phyloP scores from a whole-genome alignment of 2,329 filamentous ascomycete genomes.

The Plenodomus biglobosus region DNA sequence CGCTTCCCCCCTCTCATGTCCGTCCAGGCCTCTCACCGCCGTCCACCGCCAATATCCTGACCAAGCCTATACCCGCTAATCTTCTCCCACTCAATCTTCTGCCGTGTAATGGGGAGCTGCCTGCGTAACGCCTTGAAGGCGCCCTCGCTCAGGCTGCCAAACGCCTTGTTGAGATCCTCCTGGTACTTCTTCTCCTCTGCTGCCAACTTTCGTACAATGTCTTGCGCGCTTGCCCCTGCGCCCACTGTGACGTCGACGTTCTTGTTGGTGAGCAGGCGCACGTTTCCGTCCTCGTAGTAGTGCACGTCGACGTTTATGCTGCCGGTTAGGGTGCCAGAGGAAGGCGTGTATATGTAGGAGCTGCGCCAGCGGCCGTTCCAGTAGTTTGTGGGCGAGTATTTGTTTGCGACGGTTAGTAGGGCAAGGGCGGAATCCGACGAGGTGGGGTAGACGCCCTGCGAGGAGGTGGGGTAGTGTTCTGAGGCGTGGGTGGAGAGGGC shows the following conservation, averaged over 20 bases:
- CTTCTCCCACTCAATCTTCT: constrained; percentile 99
- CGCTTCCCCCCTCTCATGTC: no score
- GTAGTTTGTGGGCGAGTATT: constrained; percentile 97
- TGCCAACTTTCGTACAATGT: constrained; percentile 77
- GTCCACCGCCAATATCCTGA: constrained; percentile 55
- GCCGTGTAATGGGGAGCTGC: constrained; percentile 92
- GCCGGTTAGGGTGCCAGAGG: constrained; percentile 68
- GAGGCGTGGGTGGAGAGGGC: constrained; percentile 72
- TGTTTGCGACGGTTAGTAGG: constrained; percentile 86
- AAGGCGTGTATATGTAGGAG: constrained; percentile 75
- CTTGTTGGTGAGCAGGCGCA: constrained; percentile 88
- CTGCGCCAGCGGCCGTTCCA: constrained; percentile 98
- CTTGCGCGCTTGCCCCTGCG: constrained; percentile 61
- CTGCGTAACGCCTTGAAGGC: constrained; percentile 91
- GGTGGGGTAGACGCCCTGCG: constrained; percentile 78
- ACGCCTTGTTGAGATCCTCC: constrained; percentile 90
- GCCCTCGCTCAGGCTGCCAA: constrained; percentile 84
- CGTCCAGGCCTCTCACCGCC: constrained; percentile 17
- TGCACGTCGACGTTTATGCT: constrained; percentile 92
- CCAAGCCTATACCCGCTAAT: constrained; percentile 79
- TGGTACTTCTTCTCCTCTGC: constrained; percentile 87
- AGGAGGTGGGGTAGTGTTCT: constrained; percentile 85
- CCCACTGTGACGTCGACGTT: constrained; percentile 64
- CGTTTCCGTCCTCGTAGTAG: constrained; percentile 99
- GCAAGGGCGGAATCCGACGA: constrained; percentile 75